Percentiles rank a stretch among this genome's conserved stretches.
Evolutionary conservation across 306 rosid species (phyloP).

Genomic region (Citrullus mucosospermus): DNA sequence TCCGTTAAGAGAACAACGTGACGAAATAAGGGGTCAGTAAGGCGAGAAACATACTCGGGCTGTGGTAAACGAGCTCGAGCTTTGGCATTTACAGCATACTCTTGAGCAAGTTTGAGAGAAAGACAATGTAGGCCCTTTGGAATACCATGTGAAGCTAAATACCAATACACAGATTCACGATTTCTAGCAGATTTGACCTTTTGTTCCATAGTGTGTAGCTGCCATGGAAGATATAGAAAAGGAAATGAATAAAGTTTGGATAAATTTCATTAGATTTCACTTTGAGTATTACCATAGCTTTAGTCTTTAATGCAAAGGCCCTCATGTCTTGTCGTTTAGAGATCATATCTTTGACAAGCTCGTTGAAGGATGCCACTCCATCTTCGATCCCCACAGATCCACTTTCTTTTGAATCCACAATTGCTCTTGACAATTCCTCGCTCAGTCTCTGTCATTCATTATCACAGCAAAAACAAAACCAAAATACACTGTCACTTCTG

Average conservation of each 20-base stretch:
- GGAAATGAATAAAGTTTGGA: background rate
- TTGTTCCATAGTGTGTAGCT: constrained; percentile 72
- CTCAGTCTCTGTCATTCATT: constrained; percentile 48
- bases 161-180: constrained; percentile 71
- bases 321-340: constrained; percentile 48
- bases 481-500: background rate
- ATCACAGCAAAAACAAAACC: constrained; percentile 8
- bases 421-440: constrained; percentile 65
- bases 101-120: constrained; percentile 74
- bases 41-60: constrained; percentile 63
- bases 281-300: constrained; percentile 53
- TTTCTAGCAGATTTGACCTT: constrained; percentile 60
- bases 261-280: background rate
- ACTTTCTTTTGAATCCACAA: constrained; percentile 47
- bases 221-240: constrained; percentile 9
- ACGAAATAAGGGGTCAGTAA: constrained; percentile 50
- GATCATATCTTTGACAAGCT: constrained; percentile 64
- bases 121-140: constrained; percentile 76
- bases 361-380: constrained; percentile 53
- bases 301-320: constrained; percentile 77
- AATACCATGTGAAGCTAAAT: constrained; percentile 82
- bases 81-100: constrained; percentile 64
- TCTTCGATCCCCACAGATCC: constrained; percentile 21
- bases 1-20: constrained; percentile 76
- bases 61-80: constrained; percentile 80